phyloP scores from a whole-genome alignment of 495 filamentous ascomycete genomes.

The Annulohypoxylon bovei region DNA sequence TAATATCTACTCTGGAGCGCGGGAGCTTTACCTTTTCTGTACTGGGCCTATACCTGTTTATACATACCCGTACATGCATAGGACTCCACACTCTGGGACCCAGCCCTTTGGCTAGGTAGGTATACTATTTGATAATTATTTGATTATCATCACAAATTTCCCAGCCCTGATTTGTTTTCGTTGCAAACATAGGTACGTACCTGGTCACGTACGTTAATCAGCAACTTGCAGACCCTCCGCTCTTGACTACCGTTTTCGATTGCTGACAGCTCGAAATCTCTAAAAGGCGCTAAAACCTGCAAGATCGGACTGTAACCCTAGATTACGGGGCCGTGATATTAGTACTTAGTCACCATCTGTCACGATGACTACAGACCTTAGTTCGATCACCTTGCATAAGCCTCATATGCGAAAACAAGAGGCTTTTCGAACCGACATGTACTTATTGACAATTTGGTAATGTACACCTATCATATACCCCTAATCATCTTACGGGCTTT shows the following conservation, averaged over 20 bases:
- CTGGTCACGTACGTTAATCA: background rate
- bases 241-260: background rate
- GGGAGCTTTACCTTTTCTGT: background rate
- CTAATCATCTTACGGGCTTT: background rate
- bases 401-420: background rate
- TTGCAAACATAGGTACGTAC: background rate
- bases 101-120: background rate
- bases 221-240: background rate
- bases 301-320: background rate
- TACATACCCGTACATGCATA: background rate
- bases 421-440: background rate
- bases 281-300: constrained; percentile 3
- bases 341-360: constrained; percentile 22
- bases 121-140: background rate
- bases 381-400: background rate
- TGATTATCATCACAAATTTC: background rate
- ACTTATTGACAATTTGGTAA: background rate
- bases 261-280: background rate
- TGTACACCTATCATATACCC: background rate
- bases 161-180: background rate
- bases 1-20: too few species aligned
- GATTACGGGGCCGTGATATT: background rate
- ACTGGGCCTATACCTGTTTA: background rate
- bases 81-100: background rate
- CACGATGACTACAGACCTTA: constrained; percentile 14